Conservation (phyloP, 2,329 filamentous ascomycete genomes). For the Stachybotrys chartarum region DNA sequence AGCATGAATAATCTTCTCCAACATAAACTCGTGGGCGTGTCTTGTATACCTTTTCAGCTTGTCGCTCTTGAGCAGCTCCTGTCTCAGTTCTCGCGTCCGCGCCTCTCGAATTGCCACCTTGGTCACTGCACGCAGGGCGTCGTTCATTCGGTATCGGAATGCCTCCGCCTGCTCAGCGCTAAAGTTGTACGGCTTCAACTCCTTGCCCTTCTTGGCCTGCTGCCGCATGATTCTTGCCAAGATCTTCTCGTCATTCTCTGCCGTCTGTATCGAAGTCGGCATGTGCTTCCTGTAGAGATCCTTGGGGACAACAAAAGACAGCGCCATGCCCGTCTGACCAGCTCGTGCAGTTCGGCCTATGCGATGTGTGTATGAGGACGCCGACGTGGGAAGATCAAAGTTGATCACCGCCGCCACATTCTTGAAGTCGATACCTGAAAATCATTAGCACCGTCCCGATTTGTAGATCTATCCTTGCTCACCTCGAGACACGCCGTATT, state of each 20-base stretch:
- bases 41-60: conserved; percentile 64
- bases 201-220: conserved; percentile 70
- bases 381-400: conserved; percentile 84
- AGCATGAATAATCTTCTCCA: neutral
- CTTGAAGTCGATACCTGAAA: conserved; percentile 73
- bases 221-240: conserved; percentile 72
- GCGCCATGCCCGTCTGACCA: conserved; percentile 84
- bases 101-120: conserved; percentile 86
- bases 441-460: conserved; percentile 8
- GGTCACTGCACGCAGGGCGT: conserved; percentile 85
- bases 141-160: conserved; percentile 91
- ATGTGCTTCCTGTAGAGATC: conserved; percentile 83
- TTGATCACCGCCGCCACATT: conserved; percentile 93
- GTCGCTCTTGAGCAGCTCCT: conserved; percentile 88
- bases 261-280: conserved; percentile 67
- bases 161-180: conserved; percentile 91
- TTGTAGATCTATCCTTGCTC: conserved; percentile 5
- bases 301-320: conserved; percentile 88
- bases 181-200: conserved; percentile 86
- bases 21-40: neutral
- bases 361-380: conserved; percentile 93
- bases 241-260: conserved; percentile 78
- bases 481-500: conserved; percentile 91
- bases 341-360: conserved; percentile 91
- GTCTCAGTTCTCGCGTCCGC: conserved; percentile 75